Evolutionary conservation across 192 early-diverging fungal species (phyloP).

Genomic region (Rhizophlyctis rosea): DNA sequence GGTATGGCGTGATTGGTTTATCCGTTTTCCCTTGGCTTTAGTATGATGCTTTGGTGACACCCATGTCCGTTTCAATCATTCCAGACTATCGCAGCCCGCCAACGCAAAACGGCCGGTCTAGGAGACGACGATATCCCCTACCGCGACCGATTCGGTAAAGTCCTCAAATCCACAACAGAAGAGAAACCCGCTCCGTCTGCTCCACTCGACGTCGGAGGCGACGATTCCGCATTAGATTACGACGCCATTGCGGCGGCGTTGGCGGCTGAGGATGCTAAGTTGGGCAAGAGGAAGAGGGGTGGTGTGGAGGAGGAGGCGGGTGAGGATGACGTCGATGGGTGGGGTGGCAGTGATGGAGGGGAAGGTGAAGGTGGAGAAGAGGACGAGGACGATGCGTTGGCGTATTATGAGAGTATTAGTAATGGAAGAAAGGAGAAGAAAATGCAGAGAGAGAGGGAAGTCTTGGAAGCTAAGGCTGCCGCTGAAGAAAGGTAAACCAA

Average conservation of each 20-base stretch:
- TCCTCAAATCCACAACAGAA: slow-evolving; percentile 13
- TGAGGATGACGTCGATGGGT: slow-evolving; percentile 52
- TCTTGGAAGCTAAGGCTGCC: background rate
- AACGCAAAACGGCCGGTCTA: slow-evolving; percentile 4
- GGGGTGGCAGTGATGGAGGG: slow-evolving; percentile 54
- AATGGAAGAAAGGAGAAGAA: slow-evolving; percentile 50
- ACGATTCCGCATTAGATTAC: slow-evolving; percentile 15
- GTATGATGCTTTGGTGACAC: background rate
- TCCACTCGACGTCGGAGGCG: slow-evolving; percentile 8
- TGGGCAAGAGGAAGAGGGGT: slow-evolving; percentile 3
- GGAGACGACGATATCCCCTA: slow-evolving; percentile 85
- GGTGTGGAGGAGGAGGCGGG: slow-evolving; percentile 30
- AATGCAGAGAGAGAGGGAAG: slow-evolving; percentile 28
- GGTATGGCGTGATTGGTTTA: slow-evolving; percentile 32
- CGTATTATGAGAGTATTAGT: slow-evolving; percentile 32
- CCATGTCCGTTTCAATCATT: background rate
- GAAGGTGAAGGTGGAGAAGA: slow-evolving; percentile 51
- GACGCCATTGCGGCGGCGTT: slow-evolving; percentile 5
- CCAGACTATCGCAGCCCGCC: slow-evolving; percentile 24
- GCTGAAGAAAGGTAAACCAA: background rate
- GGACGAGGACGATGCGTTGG: slow-evolving; percentile 45
- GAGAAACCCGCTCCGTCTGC: background rate
- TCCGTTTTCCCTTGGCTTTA: no score
- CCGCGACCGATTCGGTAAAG: slow-evolving; percentile 47
- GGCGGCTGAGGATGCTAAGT: slow-evolving; percentile 3